phyloP scores from a whole-genome alignment of 257 asterid genomes.

The Solanum appendiculatum region DNA sequence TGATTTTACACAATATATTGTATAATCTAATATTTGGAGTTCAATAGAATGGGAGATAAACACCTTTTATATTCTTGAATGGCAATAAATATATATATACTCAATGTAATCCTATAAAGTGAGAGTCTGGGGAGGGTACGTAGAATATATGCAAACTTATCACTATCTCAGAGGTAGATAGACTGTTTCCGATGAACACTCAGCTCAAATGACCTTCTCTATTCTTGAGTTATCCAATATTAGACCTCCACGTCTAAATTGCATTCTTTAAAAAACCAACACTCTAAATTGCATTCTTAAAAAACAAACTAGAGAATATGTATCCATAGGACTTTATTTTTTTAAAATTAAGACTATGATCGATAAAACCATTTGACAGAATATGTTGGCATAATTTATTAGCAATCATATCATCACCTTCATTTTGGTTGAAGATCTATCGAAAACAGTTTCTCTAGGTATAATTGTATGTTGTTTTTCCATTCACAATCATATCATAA shows the following conservation, averaged over 20 bases:
- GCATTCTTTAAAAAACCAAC: background rate
- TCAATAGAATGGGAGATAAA: background rate
- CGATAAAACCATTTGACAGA: background rate
- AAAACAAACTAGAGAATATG: background rate
- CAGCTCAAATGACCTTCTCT: too few relatives aligned
- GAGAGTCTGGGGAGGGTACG: background rate
- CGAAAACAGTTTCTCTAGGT: too few relatives aligned
- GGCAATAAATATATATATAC: too few relatives aligned
- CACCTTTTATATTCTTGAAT: background rate
- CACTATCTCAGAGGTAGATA: background rate
- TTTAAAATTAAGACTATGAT: background rate
- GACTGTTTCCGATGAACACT: background rate
- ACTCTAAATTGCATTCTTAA: background rate
- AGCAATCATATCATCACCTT: background rate
- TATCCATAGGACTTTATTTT: background rate
- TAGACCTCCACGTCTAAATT: background rate
- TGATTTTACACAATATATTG: background rate
- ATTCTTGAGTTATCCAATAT: background rate
- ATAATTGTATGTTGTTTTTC: too few relatives aligned
- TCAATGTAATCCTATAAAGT: too few relatives aligned
- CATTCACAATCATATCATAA: too few relatives aligned
- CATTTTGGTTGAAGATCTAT: too few relatives aligned
- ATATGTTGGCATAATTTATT: too few relatives aligned
- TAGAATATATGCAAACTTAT: too few relatives aligned
- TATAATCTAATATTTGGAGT: background rate